phyloP scores from a whole-genome alignment of 805 yeast species.

The Cyberlindnera mrakii region DNA sequence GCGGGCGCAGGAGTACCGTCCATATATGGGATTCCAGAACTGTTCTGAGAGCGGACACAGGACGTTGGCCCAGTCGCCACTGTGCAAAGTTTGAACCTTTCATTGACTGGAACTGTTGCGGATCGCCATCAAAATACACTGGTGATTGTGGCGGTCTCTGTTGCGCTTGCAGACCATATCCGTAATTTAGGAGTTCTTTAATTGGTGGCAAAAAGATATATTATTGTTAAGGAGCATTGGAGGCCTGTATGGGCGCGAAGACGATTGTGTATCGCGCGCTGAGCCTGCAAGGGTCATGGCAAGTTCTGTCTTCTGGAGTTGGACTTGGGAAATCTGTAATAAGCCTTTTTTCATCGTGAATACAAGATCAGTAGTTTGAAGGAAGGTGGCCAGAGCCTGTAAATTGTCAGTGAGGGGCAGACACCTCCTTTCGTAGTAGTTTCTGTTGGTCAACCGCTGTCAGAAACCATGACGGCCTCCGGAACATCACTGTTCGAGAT shows the following conservation, averaged over 20 bases:
- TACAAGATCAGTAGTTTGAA: no score
- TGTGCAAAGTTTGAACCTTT: not conserved
- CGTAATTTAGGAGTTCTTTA: conserved; percentile 12
- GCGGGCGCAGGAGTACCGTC: not conserved
- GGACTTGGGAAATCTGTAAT: conserved; percentile 3
- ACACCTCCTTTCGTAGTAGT: no score
- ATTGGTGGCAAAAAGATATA: conserved; percentile 12
- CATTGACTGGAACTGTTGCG: no score
- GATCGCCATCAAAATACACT: not conserved
- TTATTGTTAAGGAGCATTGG: conserved; percentile 1
- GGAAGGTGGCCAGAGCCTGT: no score
- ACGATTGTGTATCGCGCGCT: conserved; percentile 4
- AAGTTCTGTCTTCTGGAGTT: conserved; percentile 9
- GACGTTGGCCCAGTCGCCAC: not conserved
- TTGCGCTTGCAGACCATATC: not conserved
- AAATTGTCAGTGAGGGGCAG: no score
- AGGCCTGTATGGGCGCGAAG: conserved; percentile 3
- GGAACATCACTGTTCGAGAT: no score
- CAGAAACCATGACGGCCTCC: no score
- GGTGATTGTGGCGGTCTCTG: no score
- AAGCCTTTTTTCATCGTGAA: conserved; percentile 3
- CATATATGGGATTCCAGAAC: conserved; percentile 3
- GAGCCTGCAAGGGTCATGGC: conserved; percentile 18
- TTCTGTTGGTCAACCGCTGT: no score
- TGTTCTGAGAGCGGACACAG: conserved; percentile 7